Conservation (phyloP, 1,284 basidiomycete species). For the Cryptococcus depauperatus region DNA sequence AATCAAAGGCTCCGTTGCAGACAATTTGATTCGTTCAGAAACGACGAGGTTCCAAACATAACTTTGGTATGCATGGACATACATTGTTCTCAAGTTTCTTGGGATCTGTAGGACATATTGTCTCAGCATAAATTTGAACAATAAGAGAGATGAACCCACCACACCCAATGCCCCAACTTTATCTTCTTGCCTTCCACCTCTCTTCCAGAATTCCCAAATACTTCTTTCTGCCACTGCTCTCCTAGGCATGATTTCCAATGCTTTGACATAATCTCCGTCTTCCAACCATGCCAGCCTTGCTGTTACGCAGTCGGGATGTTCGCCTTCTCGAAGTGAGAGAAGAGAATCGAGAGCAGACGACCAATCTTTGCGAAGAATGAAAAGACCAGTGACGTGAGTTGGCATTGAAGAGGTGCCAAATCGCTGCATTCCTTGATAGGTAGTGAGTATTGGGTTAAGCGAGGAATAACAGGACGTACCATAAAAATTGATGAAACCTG, state of each 20-base stretch:
- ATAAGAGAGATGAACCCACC: too few relatives aligned
- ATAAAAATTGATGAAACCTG: conserved; percentile 97
- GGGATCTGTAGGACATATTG: conserved; percentile 59
- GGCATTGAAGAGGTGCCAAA: conserved; percentile 95
- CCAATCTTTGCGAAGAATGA: conserved; percentile 83
- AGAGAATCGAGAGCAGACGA: conserved; percentile 75
- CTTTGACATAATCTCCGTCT: conserved; percentile 65
- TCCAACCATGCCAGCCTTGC: conserved; percentile 77
- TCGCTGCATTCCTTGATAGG: conserved; percentile 77
- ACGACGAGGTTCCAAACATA: conserved; percentile 97
- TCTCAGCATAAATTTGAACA: too few relatives aligned
- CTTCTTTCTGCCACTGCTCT: conserved; percentile 86
- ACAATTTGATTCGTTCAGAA: conserved; percentile 81
- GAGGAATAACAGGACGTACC: conserved; percentile 49
- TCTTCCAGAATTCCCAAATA: conserved; percentile 81
- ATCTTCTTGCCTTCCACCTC: conserved; percentile 71
- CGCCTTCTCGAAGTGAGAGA: conserved; percentile 71
- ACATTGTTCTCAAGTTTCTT: conserved; percentile 90
- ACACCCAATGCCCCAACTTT: conserved; percentile 76
- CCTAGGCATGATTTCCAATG: conserved; percentile 73
- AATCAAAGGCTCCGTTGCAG: conserved; percentile 63
- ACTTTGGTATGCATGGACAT: conserved; percentile 96
- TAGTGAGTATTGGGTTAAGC: background rate
- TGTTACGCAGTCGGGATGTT: conserved; percentile 73
- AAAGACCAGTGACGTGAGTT: conserved; percentile 87